Evolutionary conservation across 2,329 filamentous ascomycete species (phyloP), one percentile per base, ranked within the genome.

Genomic region (Erysiphe pulchra): DNA sequence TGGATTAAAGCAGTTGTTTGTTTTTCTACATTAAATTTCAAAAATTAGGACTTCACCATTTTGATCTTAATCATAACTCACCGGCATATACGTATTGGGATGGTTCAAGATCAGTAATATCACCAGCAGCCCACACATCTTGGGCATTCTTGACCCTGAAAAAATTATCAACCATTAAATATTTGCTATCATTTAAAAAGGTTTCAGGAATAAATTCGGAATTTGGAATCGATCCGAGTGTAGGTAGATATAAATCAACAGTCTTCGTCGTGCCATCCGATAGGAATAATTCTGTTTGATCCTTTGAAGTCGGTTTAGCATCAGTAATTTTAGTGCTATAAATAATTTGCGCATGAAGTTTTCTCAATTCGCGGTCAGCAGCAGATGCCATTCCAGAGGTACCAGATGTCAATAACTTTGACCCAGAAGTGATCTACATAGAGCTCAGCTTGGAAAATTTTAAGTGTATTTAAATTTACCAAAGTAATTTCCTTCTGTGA

Each of bases 201-300:
- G 56, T 53, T 4, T 52, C 55, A 1, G 67, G 65, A 4, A 76
- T 51, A 55, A 65, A 75, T 37, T 65, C 65, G 5, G 68, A 65
- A 57, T 75, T 76, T 40, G 71, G 67, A 17, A 61, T 54, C 37
- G 73, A 57, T 31, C 73, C 73, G 52, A 67, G 65, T 4, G 71
- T 70, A 6, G 71, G 65, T 20, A 76, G 59, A 56, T 71, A 72
- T n/a, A 70, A 48, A 52, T 76, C 71, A 1, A 70, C 70, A 8
- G 59, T 51, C 48, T 74, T 52, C 44, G 57, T 66, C 49, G 65
- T 62, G 49, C 67, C 67, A 47, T 58, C 59, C 32, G 59, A 58
- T 8, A 75, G 61, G 34, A 55, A 54, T 17, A 75, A 60, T 52
- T 67, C 63, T 2, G 65, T 69, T 56, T 64, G 65, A 47, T 65